phyloP scores from a whole-genome alignment of 352 stramenopile genomes.

The Paralagenidium karlingii region DNA sequence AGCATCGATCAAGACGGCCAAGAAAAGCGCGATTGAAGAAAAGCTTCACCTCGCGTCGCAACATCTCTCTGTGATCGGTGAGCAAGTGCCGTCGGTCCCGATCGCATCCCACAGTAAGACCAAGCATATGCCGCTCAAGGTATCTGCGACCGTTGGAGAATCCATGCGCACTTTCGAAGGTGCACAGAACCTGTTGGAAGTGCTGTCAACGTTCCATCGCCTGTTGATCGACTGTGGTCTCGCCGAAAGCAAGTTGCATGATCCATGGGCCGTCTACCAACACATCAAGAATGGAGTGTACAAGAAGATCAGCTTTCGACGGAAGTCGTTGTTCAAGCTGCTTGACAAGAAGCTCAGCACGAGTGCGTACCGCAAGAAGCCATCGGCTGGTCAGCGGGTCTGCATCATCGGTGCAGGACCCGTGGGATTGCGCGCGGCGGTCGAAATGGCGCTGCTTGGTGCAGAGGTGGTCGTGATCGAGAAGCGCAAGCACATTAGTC shows the following conservation, averaged over 20 bases:
- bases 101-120: background rate
- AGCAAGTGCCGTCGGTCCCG: too few species aligned
- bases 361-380: constrained; percentile 40
- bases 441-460: constrained; percentile 59
- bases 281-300: constrained; percentile 46
- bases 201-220: constrained; percentile 35
- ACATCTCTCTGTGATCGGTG: too few species aligned
- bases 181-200: constrained; percentile 46
- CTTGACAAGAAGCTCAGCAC: constrained; percentile 36
- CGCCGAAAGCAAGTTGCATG: constrained; percentile 28
- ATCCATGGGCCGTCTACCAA: constrained; percentile 49
- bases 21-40: too few species aligned
- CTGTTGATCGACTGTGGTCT: constrained; percentile 38
- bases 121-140: constrained; percentile 21
- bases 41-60: too few species aligned
- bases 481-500: constrained; percentile 70
- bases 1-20: constrained; percentile 21
- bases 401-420: constrained; percentile 62
- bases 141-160: constrained; percentile 23
- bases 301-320: constrained; percentile 49
- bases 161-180: constrained; percentile 51
- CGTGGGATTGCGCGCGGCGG: constrained; percentile 54
- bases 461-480: constrained; percentile 65
- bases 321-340: constrained; percentile 67
- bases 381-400: constrained; percentile 50